Base-by-base conservation (phyloP, 1,284 basidiomycete species). In the Coriolopsis trogii region DNA sequence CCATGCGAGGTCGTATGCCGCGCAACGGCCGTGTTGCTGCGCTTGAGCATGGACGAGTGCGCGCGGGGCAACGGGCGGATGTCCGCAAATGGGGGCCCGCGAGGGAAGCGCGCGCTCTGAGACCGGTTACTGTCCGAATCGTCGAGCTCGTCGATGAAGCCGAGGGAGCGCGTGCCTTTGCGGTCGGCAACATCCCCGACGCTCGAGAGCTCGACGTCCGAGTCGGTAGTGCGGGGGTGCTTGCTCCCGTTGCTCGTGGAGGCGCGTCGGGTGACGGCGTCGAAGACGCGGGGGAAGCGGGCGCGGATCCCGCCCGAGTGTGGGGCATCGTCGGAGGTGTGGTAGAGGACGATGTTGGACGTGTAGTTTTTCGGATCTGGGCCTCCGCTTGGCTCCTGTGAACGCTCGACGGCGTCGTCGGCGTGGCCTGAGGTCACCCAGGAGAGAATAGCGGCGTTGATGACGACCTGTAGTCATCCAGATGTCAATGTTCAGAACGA, bases 361-460 rank as follows among this genome's bases (percentile, higher is more conserved):
- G 41, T 6, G 28, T 5, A 21, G 41, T 16, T 6, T 15, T 30
- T 21, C 29, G 16, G 40, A 28, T 23, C 24, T 16, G 10, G 12
- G 38, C 25, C 21, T 8, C 21, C 31, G 38, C 15, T 41, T 13
- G 37, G 23, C n/a, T 34, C 42, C 33, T 31, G 50, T 26, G 46
- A 28, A 31, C 39, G 29, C 45, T 42, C 36, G n/a, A 44, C 31
- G 28, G 20, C 29, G 3, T 42, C 34, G 23, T 47, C 28, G 34
- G 25, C n/a, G 23, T 41, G 37, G 31, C 56, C 59, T 3, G 60
- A 61, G 3, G 67, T 67, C 6, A 65, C 63, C 67, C 65, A 68
- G 50, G 60, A 64, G 21, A 68, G 51, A 6, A 61, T 59, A 16
- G 46, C 31, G 15, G 65, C 61, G 51, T 63, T 65, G 36, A 66